A percentile compares a stretch with the other conserved stretches of the same genome.
Evolutionary conservation across 179 eudicot species (phyloP).

Genomic region (Drosera spatulata): DNA sequence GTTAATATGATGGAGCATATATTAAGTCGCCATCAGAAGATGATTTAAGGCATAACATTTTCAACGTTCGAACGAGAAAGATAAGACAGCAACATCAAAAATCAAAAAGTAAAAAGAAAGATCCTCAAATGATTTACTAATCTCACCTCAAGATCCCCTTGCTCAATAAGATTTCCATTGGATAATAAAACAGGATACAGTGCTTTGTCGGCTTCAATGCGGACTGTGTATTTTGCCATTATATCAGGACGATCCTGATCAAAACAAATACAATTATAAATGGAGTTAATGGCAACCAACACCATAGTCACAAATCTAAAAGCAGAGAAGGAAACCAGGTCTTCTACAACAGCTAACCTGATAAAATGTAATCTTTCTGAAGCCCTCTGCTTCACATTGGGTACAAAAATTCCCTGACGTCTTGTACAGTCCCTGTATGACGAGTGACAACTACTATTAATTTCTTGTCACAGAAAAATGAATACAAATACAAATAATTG

Average conservation of each 20-base stretch:
- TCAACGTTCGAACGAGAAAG: no score
- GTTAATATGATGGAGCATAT: no score
- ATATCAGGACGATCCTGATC: slow-evolving; percentile 96
- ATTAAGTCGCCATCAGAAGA: no score
- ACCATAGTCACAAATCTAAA: no score
- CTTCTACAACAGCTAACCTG: slow-evolving; percentile 41
- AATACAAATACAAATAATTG: not conserved
- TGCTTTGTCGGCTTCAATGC: slow-evolving; percentile 84
- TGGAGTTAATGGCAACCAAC: not conserved
- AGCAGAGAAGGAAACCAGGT: not conserved
- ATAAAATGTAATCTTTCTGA: slow-evolving; percentile 87
- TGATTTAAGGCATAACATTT: no score
- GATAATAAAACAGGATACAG: slow-evolving; percentile 85
- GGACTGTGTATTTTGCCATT: slow-evolving; percentile 94
- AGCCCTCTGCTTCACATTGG: slow-evolving; percentile 99
- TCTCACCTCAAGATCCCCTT: slow-evolving; percentile 90
- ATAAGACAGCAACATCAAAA: no score
- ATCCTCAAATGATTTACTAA: not conserved
- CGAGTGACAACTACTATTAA: no score
- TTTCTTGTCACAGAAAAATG: not conserved
- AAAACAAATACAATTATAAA: slow-evolving; percentile 2
- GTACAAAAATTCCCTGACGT: slow-evolving; percentile 93
- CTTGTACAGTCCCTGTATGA: slow-evolving; percentile 78
- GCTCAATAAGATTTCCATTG: slow-evolving; percentile 90
- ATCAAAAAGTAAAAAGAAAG: no score